Base-by-base conservation (phyloP, 2,329 filamentous ascomycete genomes). In the Aspergillus neoniger region DNA sequence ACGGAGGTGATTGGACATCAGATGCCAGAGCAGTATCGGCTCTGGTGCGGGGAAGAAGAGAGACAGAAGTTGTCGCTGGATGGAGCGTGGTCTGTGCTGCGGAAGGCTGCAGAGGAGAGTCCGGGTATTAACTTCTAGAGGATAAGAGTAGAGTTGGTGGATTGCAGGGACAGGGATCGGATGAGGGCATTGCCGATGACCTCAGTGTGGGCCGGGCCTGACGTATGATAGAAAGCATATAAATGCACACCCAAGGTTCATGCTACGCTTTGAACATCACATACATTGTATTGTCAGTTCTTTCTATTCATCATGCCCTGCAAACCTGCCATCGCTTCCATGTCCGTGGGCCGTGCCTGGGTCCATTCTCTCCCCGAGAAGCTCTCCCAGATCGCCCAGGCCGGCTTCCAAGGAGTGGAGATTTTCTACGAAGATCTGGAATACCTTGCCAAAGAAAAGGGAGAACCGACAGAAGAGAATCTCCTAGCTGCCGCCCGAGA, bases 401-500 rank as follows among this genome's bases (percentile, higher is more conserved):
- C 89, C 67, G 87, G 87, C 19, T 86, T 91, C 71, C 74, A 83
- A 60, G 89, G 88, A 55, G 85, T 94, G 65, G 91, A 94, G 72
- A 81, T 92, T 19, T 92, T 92, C 79, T 87, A 89, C 74, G 90
- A 94, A 71, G 91, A 94, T 72, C 82, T 94, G 3, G 79, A 85
- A 60, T 85, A 87, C 89, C 14, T 85, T 88, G 65, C 67, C 73
- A 32, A 74, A 80, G 1, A 72, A 82, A 71, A 79, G 2, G 80
- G 80, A 44, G 74, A 76, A 32, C 70, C 78, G 25, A 76, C 74
- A 2, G 67, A 76, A 14, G 69, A 78, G 9, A 81, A 81, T 65
- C 81, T 87, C 41, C 67, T 90, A 19, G 70, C 78, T 5, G 89
- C 88, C 1, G 88, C 90, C 25, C 72, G 75, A 3, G 76, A 82